These are phyloP conservation scores for Spathaspora hagerdaliae DNA, from an alignment of 805 yeast species.

Conservation along the genomic window DNA sequence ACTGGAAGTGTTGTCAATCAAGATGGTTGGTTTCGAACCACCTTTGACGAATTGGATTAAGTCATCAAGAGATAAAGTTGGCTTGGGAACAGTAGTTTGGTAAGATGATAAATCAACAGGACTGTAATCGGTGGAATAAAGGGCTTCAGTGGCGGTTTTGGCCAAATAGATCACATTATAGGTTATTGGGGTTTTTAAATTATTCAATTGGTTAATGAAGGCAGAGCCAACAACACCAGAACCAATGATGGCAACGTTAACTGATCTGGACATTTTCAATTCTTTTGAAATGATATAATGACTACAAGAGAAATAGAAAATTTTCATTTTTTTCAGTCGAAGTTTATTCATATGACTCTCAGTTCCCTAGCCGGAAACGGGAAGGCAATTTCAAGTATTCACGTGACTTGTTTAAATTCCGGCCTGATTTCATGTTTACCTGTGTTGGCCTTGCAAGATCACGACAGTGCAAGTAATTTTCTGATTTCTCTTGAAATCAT, in stretches of 20 bases:
- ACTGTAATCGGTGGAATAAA: constrained; percentile 62
- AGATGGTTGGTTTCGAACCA: constrained; percentile 71
- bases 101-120: constrained; percentile 67
- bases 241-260: constrained; percentile 49
- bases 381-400: too few relatives aligned
- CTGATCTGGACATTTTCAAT: constrained; percentile 25
- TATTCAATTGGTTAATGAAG: constrained; percentile 74
- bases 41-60: constrained; percentile 59
- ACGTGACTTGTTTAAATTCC: too few relatives aligned
- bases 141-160: constrained; percentile 61
- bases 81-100: constrained; percentile 44
- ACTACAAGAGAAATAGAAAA: too few relatives aligned
- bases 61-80: constrained; percentile 52
- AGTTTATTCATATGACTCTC: too few relatives aligned
- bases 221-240: constrained; percentile 97
- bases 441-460: too few relatives aligned
- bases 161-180: constrained; percentile 82
- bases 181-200: constrained; percentile 54
- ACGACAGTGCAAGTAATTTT: too few relatives aligned
- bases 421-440: too few relatives aligned
- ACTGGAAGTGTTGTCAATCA: constrained; percentile 93
- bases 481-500: too few relatives aligned
- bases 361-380: too few relatives aligned
- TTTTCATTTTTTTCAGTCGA: too few relatives aligned
- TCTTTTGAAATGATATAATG: neutral